Conservation (phyloP, 2,329 filamentous ascomycete species). For the Aspergillus puulaauensis region DNA sequence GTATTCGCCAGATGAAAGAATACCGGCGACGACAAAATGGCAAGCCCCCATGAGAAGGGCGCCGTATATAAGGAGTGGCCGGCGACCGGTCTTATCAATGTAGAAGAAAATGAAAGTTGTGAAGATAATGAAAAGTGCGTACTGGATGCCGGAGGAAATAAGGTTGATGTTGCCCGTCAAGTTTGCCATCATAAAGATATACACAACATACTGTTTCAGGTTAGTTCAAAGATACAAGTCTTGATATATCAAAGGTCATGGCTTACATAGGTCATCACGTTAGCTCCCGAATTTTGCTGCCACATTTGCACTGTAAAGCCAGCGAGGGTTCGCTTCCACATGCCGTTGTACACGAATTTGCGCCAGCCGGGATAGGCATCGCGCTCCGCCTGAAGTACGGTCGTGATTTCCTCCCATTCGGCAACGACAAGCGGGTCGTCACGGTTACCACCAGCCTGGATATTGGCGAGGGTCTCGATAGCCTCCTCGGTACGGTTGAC, state of each 20-base stretch:
- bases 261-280: conserved; percentile 33
- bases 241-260: too few species aligned
- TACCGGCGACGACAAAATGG: conserved; percentile 42
- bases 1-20: conserved; percentile 42
- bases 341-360: conserved; percentile 52
- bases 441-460: conserved; percentile 46
- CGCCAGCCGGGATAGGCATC: conserved; percentile 39
- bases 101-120: conserved; percentile 39
- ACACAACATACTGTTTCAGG: conserved; percentile 32
- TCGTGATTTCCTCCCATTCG: conserved; percentile 49
- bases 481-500: conserved; percentile 48
- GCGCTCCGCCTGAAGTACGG: conserved; percentile 43
- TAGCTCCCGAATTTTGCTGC: conserved; percentile 50
- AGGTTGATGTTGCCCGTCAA: conserved; percentile 30
- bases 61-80: too few species aligned
- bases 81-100: neutral
- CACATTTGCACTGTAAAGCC: conserved; percentile 59
- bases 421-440: conserved; percentile 50
- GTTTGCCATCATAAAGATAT: conserved; percentile 40
- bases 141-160: conserved; percentile 54
- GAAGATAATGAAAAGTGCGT: conserved; percentile 52
- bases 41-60: too few species aligned
- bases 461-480: conserved; percentile 43
- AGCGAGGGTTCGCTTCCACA: conserved; percentile 59
- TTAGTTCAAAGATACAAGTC: neutral